Evolutionary conservation across 148 eudicot species (phyloP).

Genomic region (Vaccinium corymbosum): DNA sequence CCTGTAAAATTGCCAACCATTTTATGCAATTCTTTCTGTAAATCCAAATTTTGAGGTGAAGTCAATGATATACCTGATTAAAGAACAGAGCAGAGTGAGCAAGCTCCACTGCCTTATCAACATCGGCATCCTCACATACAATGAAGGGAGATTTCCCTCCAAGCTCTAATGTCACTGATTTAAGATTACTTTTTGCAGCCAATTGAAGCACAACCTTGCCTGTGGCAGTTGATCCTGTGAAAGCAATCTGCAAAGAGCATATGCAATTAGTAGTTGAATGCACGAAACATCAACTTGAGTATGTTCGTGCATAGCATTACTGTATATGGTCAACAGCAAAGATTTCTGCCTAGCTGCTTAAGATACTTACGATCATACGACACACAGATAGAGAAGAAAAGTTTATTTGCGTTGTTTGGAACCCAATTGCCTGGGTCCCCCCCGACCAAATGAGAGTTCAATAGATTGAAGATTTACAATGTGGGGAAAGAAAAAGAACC

Average conservation of each 20-base stretch:
- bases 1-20: slow-evolving; percentile 38
- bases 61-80: slow-evolving; percentile 18
- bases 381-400: not conserved
- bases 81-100: slow-evolving; percentile 58
- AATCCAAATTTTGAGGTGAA: not conserved
- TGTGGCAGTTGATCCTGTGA: slow-evolving; percentile 65
- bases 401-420: not conserved
- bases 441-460: not conserved
- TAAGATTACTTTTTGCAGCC: slow-evolving; percentile 60
- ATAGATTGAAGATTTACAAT: not conserved
- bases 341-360: not conserved
- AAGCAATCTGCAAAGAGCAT: slow-evolving; percentile 42
- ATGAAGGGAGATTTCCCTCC: slow-evolving; percentile 79
- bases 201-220: slow-evolving; percentile 50
- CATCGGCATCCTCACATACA: slow-evolving; percentile 55
- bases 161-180: slow-evolving; percentile 63
- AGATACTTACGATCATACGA: not conserved
- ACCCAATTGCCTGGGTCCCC: not conserved
- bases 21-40: not conserved
- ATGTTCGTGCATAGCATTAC: not conserved
- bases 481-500: not conserved
- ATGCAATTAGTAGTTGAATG: not conserved
- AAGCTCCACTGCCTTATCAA: slow-evolving; percentile 60
- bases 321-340: not conserved
- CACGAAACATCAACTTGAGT: not conserved